Conservation (phyloP, 805 yeast species). For the Starmerella powellii region DNA sequence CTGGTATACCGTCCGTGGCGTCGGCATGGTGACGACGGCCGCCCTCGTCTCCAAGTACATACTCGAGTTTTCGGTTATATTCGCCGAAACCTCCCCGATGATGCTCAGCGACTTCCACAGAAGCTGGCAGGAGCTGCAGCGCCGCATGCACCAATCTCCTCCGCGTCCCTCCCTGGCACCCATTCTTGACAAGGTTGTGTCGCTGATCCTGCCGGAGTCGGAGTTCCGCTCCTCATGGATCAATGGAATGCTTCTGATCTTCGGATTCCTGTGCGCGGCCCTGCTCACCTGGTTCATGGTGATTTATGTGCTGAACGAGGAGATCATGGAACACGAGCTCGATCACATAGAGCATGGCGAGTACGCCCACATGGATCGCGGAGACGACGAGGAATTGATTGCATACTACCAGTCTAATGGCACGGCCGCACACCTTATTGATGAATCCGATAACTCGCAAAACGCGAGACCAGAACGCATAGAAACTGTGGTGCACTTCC, state of each 20-base stretch:
- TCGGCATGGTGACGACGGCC: conserved; percentile 17
- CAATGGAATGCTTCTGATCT: conserved; percentile 12
- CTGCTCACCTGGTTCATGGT: conserved; percentile 11
- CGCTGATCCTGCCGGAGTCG: conserved; percentile 7
- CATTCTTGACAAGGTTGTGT: conserved; percentile 17
- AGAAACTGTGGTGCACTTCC: neutral
- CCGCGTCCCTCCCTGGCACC: conserved; percentile 20
- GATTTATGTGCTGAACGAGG: conserved; percentile 15
- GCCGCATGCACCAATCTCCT: conserved; percentile 21
- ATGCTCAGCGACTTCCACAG: neutral
- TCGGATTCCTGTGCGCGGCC: neutral
- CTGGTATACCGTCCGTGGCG: conserved; percentile 11
- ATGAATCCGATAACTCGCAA: too few relatives aligned
- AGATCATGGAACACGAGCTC: conserved; percentile 17
- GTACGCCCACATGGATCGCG: conserved; percentile 16
- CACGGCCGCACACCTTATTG: neutral
- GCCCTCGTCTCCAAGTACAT: conserved; percentile 10
- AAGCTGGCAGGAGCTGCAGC: conserved; percentile 16
- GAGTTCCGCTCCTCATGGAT: conserved; percentile 9
- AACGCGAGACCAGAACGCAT: too few relatives aligned
- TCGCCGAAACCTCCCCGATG: neutral
- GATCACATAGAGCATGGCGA: conserved; percentile 20
- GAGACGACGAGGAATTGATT: conserved; percentile 14
- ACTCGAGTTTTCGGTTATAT: conserved; percentile 3
- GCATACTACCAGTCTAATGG: conserved; percentile 1